Evolutionary conservation across 768 basidiomycete genomes (phyloP), one percentile per base, ranked within the genome.

Genomic region (Postia placenta): DNA sequence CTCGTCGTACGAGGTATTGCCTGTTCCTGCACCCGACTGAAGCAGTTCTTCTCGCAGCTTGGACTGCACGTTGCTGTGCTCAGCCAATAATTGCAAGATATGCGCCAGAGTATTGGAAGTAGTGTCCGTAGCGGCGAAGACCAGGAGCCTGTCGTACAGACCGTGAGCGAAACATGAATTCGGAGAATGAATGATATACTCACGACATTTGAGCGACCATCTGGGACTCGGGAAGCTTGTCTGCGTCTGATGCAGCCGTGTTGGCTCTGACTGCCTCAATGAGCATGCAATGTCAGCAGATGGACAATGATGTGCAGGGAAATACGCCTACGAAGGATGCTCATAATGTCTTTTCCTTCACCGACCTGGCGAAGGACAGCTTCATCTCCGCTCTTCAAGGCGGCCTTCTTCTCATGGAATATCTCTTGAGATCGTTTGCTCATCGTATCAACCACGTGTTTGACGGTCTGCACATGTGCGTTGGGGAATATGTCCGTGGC

Each of bases 1-100:
- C 5, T 51, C 33, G 38, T 67, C 64, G 49, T 64, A 61, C 11
- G 49, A 45, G 15, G 62, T 47, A 12, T 60, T 58, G 3, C 40
- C 52, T n/a, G 60, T 27, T 20, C 15, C 28, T 20, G 7, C 37
- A 15, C 23, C 42, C 30, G 6, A 39, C 52, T 6, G 37, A 7
- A 44, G 41, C 19, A 54, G 22, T 35, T 57, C 56, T 17, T 30
- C 2, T 7, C 56, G 43, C 20, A 57, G 39, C 44, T 43, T 54
- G 19, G 45, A 38, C 26, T 57, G 53, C 17, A 47, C 47, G n/a
- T 51, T 53, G 1, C 35, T 47, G 33, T 52, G 45, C 14, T 51
- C 19, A 4, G 56, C 52, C 7, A 57, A 50, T 2, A 54, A 26
- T 9, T 57, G 40, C 19, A 57, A 39, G 20, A 49, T 48, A 6